Base-by-base conservation (phyloP, 2,329 filamentous ascomycete genomes). In the Xylariaceae sp. region DNA sequence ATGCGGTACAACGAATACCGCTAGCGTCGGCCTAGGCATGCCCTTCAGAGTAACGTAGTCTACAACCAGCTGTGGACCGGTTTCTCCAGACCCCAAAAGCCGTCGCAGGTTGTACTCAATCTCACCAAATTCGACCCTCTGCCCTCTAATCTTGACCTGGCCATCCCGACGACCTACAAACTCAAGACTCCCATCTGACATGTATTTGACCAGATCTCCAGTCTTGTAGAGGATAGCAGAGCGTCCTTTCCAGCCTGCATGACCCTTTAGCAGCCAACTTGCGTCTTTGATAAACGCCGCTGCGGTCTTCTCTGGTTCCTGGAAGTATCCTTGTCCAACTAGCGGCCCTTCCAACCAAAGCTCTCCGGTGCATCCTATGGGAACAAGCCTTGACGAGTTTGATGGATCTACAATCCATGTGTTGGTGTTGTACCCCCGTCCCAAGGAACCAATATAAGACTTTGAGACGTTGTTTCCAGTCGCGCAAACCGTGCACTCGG, bases 301-400 rank as follows among this genome's bases (percentile, higher is more conserved):
- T 9, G 33, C 33, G 10, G 49, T 52, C 33, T 47, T 46, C 9
- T 26, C 33, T 1, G 20, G 7, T 20, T 52, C 42, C 6, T 10
- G 18, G 6, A 52, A 27, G 35, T 52, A 52, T 5, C 49, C 49
- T 15, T 39, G n/a, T 6, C 32, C 37, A 8, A 52, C 49, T 4
- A 33, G 16, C 2, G 49, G 42, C n/a, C 49, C 49, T 27, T 52
- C 41, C 2, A 52, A 23, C 30, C 9, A 18, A 8, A 52, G 35
- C 35, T 52, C 49, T 10, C 35, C 49, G 3, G 23, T 18, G 10
- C 18, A 16, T 5, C 49, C 41, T 10, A 52, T 26, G 4, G 49
- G 24, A 2, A 33, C 42, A 16, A 52, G 35, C 13, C 11, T 15
- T 8, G 26, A 9, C 7, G n/a, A 10, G 24, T 32, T 23, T 16